Base-by-base conservation (phyloP, 176 grass and related monocot species). In the Aegilops tauschii region DNA sequence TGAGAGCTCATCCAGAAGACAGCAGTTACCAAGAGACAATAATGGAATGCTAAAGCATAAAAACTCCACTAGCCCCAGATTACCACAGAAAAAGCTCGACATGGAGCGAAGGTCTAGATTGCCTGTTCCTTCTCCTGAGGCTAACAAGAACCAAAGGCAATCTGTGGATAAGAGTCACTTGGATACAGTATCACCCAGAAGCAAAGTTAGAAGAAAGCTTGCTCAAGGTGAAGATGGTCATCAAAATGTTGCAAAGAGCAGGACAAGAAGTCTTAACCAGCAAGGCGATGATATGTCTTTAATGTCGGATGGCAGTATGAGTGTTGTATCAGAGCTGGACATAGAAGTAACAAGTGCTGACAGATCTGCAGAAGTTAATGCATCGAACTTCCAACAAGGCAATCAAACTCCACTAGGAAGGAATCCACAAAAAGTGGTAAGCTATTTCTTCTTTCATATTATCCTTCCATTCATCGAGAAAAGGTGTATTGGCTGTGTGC, bases 161-260 rank as follows among this genome's bases (percentile, higher is more conserved):
- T 87, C 80, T 89, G 45, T 63, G 58, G 85, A 89, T 65, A 94
- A 63, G 88, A 90, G 77, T 82, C 85, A 77, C 87, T 81, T 83
- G 64, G 97, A 94, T 78, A 91, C 87, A 65, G 84, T 89, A 56
- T 99, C 94, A 31, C 92, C 97, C 21, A 90, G 89, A 91, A 89
- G 79, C 84, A 93, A 89, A 90, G 20, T 84, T 76, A 91, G 87
- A 88, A 76, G 85, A 84, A 97, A 94, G 87, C 82, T 86, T 82
- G 76, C 68, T 83, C 92, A 93, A 83, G 82, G 78, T 81, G 87
- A 93, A 90, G 85, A 90, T 88, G 77, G 39, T 47, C 83, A 90
- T 62, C 76, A 88, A 34, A 94, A 58, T 92, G 83, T 90, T 76
- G 79, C 47, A 68, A 86, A 59, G 69, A 79, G 84, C 45, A 92